These are phyloP conservation scores for Suhomyces taliae DNA, from an alignment of 1,139 yeast species.

Conservation along the genomic window DNA sequence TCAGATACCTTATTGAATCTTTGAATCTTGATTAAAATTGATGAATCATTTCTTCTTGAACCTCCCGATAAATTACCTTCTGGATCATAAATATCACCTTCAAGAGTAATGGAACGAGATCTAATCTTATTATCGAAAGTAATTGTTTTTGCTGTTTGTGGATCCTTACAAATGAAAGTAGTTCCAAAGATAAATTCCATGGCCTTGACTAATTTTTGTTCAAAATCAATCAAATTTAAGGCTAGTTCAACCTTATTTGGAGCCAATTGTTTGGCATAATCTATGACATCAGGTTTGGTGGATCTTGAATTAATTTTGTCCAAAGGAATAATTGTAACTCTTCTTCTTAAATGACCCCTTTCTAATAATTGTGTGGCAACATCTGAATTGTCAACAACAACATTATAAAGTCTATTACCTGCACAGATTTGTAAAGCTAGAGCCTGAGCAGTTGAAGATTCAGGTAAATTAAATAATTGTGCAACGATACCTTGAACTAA, in stretches of 20 bases:
- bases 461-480: slow-evolving; percentile 68
- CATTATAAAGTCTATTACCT: slow-evolving; percentile 86
- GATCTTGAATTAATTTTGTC: slow-evolving; percentile 73
- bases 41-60: slow-evolving; percentile 61
- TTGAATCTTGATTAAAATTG: slow-evolving; percentile 67
- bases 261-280: slow-evolving; percentile 65
- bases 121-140: slow-evolving; percentile 84
- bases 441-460: slow-evolving; percentile 60
- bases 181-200: slow-evolving; percentile 92
- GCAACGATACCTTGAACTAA: slow-evolving; percentile 90
- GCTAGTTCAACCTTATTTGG: slow-evolving; percentile 91
- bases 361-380: slow-evolving; percentile 83
- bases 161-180: slow-evolving; percentile 81
- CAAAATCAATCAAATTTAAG: slow-evolving; percentile 72
- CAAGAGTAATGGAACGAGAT: slow-evolving; percentile 84
- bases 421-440: slow-evolving; percentile 93
- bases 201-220: slow-evolving; percentile 68
- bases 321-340: slow-evolving; percentile 91
- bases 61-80: slow-evolving; percentile 97
- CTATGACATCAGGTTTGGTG: slow-evolving; percentile 42
- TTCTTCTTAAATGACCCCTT: slow-evolving; percentile 70
- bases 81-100: slow-evolving; percentile 95
- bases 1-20: slow-evolving; percentile 56
- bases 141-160: slow-evolving; percentile 81
- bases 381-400: slow-evolving; percentile 84